phyloP scores from a whole-genome alignment of 2,329 filamentous ascomycete species.

The Zopfia rhizophila region DNA sequence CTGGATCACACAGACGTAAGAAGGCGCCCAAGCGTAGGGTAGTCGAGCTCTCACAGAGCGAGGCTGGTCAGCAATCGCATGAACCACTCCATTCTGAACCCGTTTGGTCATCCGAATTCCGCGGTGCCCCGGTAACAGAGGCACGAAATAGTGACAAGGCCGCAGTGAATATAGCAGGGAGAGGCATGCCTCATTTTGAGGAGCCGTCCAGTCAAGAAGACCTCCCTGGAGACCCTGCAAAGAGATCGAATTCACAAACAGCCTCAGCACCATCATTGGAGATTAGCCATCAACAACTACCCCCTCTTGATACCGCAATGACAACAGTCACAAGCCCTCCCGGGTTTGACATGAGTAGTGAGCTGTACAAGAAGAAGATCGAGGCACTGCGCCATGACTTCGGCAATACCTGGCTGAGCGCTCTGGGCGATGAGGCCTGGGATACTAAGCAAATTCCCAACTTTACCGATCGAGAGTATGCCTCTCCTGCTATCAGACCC shows the following conservation, averaged over 20 bases:
- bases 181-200: conserved; percentile 38
- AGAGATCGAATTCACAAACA: conserved; percentile 35
- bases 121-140: conserved; percentile 13
- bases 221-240: conserved; percentile 41
- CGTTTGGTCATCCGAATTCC: conserved; percentile 33
- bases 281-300: conserved; percentile 39
- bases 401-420: conserved; percentile 87
- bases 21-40: conserved; percentile 67
- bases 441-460: conserved; percentile 47
- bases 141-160: conserved; percentile 30
- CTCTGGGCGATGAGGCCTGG: conserved; percentile 80
- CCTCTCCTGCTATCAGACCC: conserved; percentile 44
- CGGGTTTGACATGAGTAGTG: conserved; percentile 75
- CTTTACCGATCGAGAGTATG: conserved; percentile 44
- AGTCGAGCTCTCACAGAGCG: conserved; percentile 65
- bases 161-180: conserved; percentile 17
- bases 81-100: conserved; percentile 39
- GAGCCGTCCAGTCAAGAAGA: conserved; percentile 33
- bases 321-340: conserved; percentile 24
- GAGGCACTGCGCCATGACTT: conserved; percentile 86
- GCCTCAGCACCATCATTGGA: conserved; percentile 33
- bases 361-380: conserved; percentile 87
- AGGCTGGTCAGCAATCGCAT: conserved; percentile 47
- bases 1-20: conserved; percentile 67
- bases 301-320: conserved; percentile 44